Base-by-base conservation (phyloP, 257 asterid species). In the Ophiorrhiza pumila region DNA sequence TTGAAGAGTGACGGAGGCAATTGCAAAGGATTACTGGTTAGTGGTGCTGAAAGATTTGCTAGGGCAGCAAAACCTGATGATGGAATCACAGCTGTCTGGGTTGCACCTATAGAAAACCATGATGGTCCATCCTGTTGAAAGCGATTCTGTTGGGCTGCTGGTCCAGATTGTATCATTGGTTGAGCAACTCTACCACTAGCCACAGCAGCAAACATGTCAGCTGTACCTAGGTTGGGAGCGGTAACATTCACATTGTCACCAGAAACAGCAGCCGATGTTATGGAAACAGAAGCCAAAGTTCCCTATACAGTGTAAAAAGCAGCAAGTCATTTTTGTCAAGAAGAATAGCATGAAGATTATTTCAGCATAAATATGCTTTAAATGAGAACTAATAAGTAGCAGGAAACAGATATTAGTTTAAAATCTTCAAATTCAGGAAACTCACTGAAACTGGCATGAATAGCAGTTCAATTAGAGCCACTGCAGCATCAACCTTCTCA, bases 401-500 rank as follows among this genome's bases (percentile, higher is more conserved):
- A 45, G 35, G 37, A 70, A 39, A 59, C 35, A 27, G 27, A 56
- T 35, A 65, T 27, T 50, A 31, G 2, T 68, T 32, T 39, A 77
- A 66, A 65, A 52, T 73, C 59, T 69, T 79, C 15, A 73, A 62
- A 58, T 43, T 71, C 56, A 20, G 42, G 63, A 57, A 37, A 85
- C 94, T 79, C 74, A 93, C 98, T n/a, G 96, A 88, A 83, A 86
- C 90, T 61, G 90, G 91, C 74, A 89, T 89, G 77, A 89, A 82
- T 35, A 93, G 83, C 72, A 93, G 87, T 83, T 91, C 96, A 76
- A 91, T 79, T 81, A 93, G 83, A 72, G 93, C 87, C 76, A 91
- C 96, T 27, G 97, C 97, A 60, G 96, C 89, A 82, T 93, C 98
- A 60, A 91, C 82, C 85, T 93, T 93, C 76, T 85, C 97, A 74